These are phyloP conservation scores for Mycocalia duriaeana DNA, from an alignment of 1,284 basidiomycete genomes.

Conservation along the genomic window DNA sequence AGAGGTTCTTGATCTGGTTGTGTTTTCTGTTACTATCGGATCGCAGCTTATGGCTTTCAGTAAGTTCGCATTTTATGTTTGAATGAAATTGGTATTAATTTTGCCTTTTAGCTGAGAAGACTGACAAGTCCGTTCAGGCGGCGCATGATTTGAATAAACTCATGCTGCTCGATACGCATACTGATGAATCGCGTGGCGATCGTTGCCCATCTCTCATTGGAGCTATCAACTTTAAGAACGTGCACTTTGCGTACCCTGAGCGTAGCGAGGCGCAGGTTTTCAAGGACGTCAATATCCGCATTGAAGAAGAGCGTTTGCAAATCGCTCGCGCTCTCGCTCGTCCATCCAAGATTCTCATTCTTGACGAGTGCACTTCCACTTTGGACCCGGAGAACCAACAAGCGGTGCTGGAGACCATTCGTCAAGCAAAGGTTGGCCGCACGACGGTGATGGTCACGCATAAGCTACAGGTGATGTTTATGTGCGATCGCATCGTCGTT, in stretches of 20 bases:
- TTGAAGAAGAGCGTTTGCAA: constrained; percentile 77
- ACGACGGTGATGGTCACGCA: constrained; percentile 94
- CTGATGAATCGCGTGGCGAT: constrained; percentile 66
- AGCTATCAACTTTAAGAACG: constrained; percentile 62
- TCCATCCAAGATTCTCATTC: constrained; percentile 70
- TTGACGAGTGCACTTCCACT: constrained; percentile 94
- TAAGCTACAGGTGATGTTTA: constrained; percentile 85
- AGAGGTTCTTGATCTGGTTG: constrained; percentile 86
- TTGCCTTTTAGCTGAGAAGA: constrained; percentile 58
- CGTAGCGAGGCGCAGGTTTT: constrained; percentile 73
- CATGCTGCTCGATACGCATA: constrained; percentile 57
- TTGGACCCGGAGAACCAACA: constrained; percentile 81
- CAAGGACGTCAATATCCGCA: constrained; percentile 56
- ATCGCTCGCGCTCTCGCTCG: constrained; percentile 86
- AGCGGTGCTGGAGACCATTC: constrained; percentile 76
- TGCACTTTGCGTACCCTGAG: constrained; percentile 80
- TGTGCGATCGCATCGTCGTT: constrained; percentile 88
- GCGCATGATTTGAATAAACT: constrained; percentile 74
- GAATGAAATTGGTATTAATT: constrained; percentile 8
- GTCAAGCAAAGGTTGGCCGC: constrained; percentile 54
- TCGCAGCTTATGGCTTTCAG: constrained; percentile 86
- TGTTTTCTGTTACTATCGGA: constrained; percentile 91
- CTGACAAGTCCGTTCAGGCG: constrained; percentile 78
- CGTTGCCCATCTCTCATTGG: constrained; percentile 61
- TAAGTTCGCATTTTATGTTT: constrained; percentile 36